Conservation (phyloP, 1,139 yeast genomes). For the Yamadazyma jaroonii region DNA sequence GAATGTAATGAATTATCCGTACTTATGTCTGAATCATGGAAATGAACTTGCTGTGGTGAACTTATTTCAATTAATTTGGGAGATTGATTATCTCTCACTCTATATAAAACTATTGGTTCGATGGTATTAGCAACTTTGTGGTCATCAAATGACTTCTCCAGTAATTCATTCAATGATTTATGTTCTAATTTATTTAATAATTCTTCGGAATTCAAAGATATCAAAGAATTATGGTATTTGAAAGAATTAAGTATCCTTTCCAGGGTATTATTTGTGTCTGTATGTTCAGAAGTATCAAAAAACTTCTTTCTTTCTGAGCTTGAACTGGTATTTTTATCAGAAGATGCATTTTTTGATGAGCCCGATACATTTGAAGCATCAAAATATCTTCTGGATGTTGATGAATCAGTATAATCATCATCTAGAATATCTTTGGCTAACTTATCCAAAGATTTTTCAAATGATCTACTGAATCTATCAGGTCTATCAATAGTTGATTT, state of each 20-base stretch:
- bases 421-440: neutral
- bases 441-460: neutral
- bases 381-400: neutral
- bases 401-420: neutral
- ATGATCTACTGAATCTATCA: neutral
- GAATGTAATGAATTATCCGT: conserved; percentile 10
- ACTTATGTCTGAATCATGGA: conserved; percentile 17
- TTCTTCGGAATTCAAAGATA: conserved; percentile 29
- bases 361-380: neutral
- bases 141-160: conserved; percentile 8
- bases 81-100: conserved; percentile 6
- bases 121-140: conserved; percentile 1
- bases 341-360: neutral
- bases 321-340: neutral
- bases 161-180: conserved; percentile 13
- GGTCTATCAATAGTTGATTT: neutral
- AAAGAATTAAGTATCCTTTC: conserved; percentile 8
- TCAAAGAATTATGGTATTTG: conserved; percentile 7
- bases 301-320: neutral
- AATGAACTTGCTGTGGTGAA: conserved; percentile 12
- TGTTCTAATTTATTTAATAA: conserved; percentile 27
- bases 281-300: conserved; percentile 5
- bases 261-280: conserved; percentile 3
- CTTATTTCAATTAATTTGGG: conserved; percentile 12
- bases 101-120: conserved; percentile 8